Evolutionary conservation across 768 basidiomycete genomes (phyloP), one percentile per base, ranked within the genome.

Genomic region (Rhodotorula paludigena): DNA sequence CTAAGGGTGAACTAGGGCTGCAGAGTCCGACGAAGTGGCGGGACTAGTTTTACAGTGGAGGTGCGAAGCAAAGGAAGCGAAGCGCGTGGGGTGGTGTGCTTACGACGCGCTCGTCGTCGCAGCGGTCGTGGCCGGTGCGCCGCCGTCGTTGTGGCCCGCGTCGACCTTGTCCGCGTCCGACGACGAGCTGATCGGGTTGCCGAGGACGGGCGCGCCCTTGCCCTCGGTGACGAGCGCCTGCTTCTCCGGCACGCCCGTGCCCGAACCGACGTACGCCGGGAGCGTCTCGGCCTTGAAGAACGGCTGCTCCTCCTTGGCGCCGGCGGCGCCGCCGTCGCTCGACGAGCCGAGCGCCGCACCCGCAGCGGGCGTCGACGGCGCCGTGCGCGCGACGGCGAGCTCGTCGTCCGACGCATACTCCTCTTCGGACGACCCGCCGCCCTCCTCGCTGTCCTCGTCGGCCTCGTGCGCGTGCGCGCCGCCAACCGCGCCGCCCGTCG

Each of bases 351-450:
- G 23, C 20, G 47, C 36, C 1, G 23, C 25, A 14, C 5, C 51
- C 35, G 57, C 51, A 1, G 56, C 66, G 1, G 66, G 71, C n/a
- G 66, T 68, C 5, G 59, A 48, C 5, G 71, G 63, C 7, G 66
- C 66, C 6, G 71, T 64, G 45, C 63, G 55, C 2, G 59, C 60
- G 33, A 30, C 25, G 3, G 57, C 61, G 11, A 66, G 11, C 58
- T 71, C 69, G 28, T 68, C 66, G 35, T 64, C 71, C 9, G 28
- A 30, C 0, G 32, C 61, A 36, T 67, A 63, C 63, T 72, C 71
- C 45, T 72, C 71, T 23, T 67, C 71, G 5, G 63, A 64, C 5
- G 66, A 68, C 28, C 71, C 66, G 39, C 66, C 71, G 20, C 59
- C 60, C 44, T 68, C 66, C 49, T 64, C 63, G 4, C n/a, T 30